Evolutionary conservation across 2,329 filamentous ascomycete genomes (phyloP), one percentile per base, ranked within the genome.

Genomic region (Verticillium longisporum): DNA sequence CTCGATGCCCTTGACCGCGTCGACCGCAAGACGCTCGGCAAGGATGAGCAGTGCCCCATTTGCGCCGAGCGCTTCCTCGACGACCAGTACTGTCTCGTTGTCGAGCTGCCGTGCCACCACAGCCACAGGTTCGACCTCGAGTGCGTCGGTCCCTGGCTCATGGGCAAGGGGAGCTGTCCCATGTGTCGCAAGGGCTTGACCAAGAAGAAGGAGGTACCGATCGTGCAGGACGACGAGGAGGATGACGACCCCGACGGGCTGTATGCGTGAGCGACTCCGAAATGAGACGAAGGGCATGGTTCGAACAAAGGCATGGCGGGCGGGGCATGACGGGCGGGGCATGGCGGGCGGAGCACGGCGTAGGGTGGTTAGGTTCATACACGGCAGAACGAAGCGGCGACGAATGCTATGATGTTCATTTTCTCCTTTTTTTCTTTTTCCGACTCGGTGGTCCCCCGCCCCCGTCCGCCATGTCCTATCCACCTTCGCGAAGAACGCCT

Each of bases 61-160:
- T 88, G 86, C 73, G 84, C 83, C 62, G 82, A 88, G 66, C 73
- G 72, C 34, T 87, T 84, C 68, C 75, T 87, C 56, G 84, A 88
- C 67, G 86, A 89, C 68, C 74, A 77, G 66, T 87, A 84, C 69
- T 83, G 81, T 60, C 76, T 89, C 1, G 85, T 88, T 13, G 86
- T 88, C 33, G 80, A 86, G 75, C 76, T 89, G 68, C 85, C 85
- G 50, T 89, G 86, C 69, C 77, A 85, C 67, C 77, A 76, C 36
- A 75, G 71, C 50, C 86, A 89, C 71, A 75, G 74, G 58, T 88
- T 87, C 69, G 86, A 89, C 67, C 72, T 88, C n/a, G 86, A 89
- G 74, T 89, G 86, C 67, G 84, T 88, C 1, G 83, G 80, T 3
- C 86, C 86, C 6, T 89, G 86, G 86, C 70, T 89, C 70, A 75